phyloP scores from a whole-genome alignment of 345 rosid species.

The Mallotus nudiflorus region DNA sequence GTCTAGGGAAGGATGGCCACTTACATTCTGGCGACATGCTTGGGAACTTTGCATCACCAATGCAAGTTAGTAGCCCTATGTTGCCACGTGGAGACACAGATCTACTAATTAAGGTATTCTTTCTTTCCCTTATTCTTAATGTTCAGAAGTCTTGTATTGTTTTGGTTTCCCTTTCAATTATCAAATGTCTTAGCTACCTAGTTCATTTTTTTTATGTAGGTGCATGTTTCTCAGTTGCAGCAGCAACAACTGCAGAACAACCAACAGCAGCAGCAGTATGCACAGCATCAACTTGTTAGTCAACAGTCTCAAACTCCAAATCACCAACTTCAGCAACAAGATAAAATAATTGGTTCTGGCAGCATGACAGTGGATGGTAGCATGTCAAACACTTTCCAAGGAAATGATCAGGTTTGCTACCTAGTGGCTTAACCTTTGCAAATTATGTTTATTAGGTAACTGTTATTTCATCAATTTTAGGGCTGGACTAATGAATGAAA shows the following conservation, averaged over 20 bases:
- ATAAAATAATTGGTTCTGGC: slow-evolving; percentile 42
- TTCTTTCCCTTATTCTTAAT: slow-evolving; percentile 7
- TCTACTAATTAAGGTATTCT: slow-evolving; percentile 43
- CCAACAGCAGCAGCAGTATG: slow-evolving; percentile 41
- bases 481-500: not conserved
- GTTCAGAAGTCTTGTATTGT: not conserved
- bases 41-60: slow-evolving; percentile 41
- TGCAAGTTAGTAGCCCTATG: slow-evolving; percentile 36
- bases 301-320: slow-evolving; percentile 50
- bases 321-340: slow-evolving; percentile 44
- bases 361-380: slow-evolving; percentile 42
- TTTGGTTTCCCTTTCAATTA: slow-evolving; percentile 10
- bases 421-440: not conserved
- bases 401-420: slow-evolving; percentile 47
- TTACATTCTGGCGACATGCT: slow-evolving; percentile 40
- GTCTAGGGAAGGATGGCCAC: slow-evolving; percentile 42
- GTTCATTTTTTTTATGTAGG: slow-evolving; percentile 9
- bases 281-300: slow-evolving; percentile 42
- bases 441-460: slow-evolving; percentile 1
- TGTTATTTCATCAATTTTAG: too few species aligned
- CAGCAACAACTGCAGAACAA: slow-evolving; percentile 49
- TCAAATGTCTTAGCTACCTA: slow-evolving; percentile 11
- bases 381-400: slow-evolving; percentile 45
- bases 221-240: slow-evolving; percentile 31
- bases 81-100: slow-evolving; percentile 47